phyloP scores from a whole-genome alignment of 176 grass and related monocot genomes.

The Hordeum vulgare region DNA sequence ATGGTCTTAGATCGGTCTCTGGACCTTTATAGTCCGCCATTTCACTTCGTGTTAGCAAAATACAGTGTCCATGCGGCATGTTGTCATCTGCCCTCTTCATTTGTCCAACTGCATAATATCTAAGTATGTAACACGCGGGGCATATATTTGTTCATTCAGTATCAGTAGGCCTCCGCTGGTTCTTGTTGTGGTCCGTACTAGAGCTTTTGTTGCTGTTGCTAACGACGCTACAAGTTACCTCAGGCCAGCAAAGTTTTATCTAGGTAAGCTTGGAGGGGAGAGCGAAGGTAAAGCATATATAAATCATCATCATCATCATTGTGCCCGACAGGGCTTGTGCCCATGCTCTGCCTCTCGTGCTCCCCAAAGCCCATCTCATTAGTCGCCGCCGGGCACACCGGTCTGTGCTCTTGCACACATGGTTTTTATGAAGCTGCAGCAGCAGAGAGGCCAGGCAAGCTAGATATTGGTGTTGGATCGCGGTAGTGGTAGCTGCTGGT shows the following conservation, averaged over 20 bases:
- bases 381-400: not conserved
- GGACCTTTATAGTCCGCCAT: not conserved
- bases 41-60: not conserved
- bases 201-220: not conserved
- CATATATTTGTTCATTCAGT: not conserved
- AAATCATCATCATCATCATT: not conserved
- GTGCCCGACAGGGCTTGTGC: conserved; percentile 5
- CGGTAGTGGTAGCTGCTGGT: too few relatives aligned
- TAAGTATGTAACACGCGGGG: not conserved
- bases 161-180: not conserved
- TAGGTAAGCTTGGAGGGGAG: not conserved
- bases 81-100: not conserved
- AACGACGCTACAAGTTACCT: not conserved
- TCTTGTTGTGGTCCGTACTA: not conserved
- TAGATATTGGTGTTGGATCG: not conserved
- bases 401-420: too few relatives aligned
- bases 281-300: not conserved
- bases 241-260: not conserved
- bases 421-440: not conserved
- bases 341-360: conserved; percentile 3
- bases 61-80: not conserved
- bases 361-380: conserved; percentile 13
- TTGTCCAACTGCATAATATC: not conserved
- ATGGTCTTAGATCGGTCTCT: not conserved
- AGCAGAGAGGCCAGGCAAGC: not conserved